A percentile compares a stretch with the other conserved stretches of the same genome.
Evolutionary conservation across 495 filamentous ascomycete genomes (phyloP).

Genomic region (Antarctomyces pellizariae): DNA sequence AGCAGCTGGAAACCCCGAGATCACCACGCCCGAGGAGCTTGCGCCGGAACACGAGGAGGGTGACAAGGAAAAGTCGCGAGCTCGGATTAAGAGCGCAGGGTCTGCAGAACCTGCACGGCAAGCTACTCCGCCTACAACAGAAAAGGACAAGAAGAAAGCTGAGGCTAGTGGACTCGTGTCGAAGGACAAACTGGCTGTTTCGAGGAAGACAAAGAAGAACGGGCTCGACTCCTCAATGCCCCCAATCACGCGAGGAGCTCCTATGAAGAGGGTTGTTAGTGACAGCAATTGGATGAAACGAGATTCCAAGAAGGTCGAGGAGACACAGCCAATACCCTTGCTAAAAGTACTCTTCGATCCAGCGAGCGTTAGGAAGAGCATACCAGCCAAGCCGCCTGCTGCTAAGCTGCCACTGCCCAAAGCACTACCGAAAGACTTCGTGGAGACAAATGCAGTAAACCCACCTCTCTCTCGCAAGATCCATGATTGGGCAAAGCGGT

Average conservation of each 20-base stretch:
- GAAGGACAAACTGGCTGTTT: conserved; percentile 8
- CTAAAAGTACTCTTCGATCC: neutral
- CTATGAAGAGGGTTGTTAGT: conserved; percentile 58
- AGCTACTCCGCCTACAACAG: conserved; percentile 5
- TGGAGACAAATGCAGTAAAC: conserved; percentile 22
- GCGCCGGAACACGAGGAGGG: conserved; percentile 20
- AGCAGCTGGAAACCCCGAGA: conserved; percentile 21
- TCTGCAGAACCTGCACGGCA: conserved; percentile 6
- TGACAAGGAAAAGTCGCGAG: conserved; percentile 5
- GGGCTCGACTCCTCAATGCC: conserved; percentile 18
- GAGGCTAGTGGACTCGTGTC: too few species aligned
- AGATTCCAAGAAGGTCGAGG: conserved; percentile 11
- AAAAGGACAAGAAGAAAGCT: conserved; percentile 10
- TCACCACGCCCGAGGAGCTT: conserved; percentile 18
- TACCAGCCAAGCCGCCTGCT: conserved; percentile 14
- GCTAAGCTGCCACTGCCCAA: conserved; percentile 17
- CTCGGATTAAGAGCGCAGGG: neutral
- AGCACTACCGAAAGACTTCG: conserved; percentile 27
- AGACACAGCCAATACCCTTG: conserved; percentile 1
- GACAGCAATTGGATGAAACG: conserved; percentile 52
- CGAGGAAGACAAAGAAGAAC: conserved; percentile 11
- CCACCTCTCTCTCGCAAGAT: conserved; percentile 25
- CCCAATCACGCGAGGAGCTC: conserved; percentile 13
- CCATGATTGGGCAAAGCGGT: conserved; percentile 21
- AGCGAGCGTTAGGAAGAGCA: conserved; percentile 21